Base-by-base conservation (phyloP, 768 basidiomycete species). In the Mrakia gelida region DNA sequence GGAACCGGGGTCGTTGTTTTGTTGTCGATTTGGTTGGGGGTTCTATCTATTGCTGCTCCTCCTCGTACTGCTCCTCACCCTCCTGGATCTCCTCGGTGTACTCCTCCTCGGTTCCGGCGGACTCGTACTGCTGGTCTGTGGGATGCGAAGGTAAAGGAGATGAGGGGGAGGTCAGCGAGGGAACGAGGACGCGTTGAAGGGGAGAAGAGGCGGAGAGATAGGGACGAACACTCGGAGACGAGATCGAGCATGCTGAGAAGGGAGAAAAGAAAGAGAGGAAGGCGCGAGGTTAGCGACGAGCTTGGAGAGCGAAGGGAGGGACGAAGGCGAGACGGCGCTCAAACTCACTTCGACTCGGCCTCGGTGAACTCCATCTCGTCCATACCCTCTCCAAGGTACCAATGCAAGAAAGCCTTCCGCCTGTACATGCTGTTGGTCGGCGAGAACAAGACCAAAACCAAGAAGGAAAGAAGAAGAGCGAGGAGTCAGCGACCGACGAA, bases 361-460 rank as follows among this genome's bases (percentile, higher is more conserved):
- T 70, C 67, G 23, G 67, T 59, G 67, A 77, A 54, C 61, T 72
- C 68, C 70, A 77, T 72, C 84, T 86, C 86, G 83, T 86, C 96
- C 96, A 99, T 98, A 85, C 97, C 97, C 88, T 98, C 97, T 84
- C 96, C 94, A 41, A 95, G 98, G 86, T 98, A 98, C 95, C 95
- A 81, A 73, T 80, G 92, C 90, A 94, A 89, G 90, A 95, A 95
- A 34, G 95, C 95, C 88, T 98, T 98, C 84, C 96, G 89, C 82
- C 85, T 82, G 86, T 59, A 73, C 72, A 73, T 73, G 23, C 59
- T 59, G 59, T 59, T 59, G 28, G 26, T 9, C 26, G 26, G 59
- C 59, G 26, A 59, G 18, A 5, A 10, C 23, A 13, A 59, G 18
- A 11, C 2, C 8, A 59, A 59, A n/a, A 52, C 7, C 3, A 52